Conservation (phyloP, 2,329 filamentous ascomycete genomes). For the Periglandula ipomoeae region DNA sequence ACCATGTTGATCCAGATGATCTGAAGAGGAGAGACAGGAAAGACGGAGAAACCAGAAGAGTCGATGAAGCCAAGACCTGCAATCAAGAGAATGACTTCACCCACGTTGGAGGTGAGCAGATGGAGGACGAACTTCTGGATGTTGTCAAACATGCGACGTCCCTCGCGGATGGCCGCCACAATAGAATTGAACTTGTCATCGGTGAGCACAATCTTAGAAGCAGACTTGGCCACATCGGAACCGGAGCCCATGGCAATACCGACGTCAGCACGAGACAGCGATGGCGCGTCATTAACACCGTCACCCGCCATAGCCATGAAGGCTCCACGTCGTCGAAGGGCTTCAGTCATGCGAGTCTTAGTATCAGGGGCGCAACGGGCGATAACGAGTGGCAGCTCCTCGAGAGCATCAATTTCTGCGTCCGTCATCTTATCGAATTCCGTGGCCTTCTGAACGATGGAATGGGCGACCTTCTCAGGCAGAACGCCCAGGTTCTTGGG, state of each 20-base stretch:
- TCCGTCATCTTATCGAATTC: conserved; percentile 73
- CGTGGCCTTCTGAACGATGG: conserved; percentile 65
- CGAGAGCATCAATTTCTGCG: conserved; percentile 64
- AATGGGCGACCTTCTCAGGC: conserved; percentile 52
- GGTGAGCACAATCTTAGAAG: conserved; percentile 71
- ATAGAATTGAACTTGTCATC: conserved; percentile 88
- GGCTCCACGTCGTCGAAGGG: conserved; percentile 64
- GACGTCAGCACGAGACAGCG: conserved; percentile 71
- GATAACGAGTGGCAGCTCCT: conserved; percentile 70
- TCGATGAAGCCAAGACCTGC: conserved; percentile 80
- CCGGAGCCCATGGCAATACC: conserved; percentile 88
- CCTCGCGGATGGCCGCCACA: conserved; percentile 73
- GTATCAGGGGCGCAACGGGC: conserved; percentile 78
- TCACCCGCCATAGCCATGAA: conserved; percentile 87
- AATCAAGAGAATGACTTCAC: conserved; percentile 72
- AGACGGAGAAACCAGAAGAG: conserved; percentile 60
- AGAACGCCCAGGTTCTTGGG: conserved; percentile 51
- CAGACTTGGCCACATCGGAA: conserved; percentile 78
- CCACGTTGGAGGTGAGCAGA: conserved; percentile 71
- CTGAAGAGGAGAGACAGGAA: conserved; percentile 75
- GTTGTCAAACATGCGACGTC: conserved; percentile 78
- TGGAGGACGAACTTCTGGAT: conserved; percentile 83
- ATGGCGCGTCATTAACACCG: conserved; percentile 79
- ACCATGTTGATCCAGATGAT: conserved; percentile 95
- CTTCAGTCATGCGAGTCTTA: conserved; percentile 86